phyloP scores from a whole-genome alignment of 306 rosid genomes.

The Vigna hirtella region DNA sequence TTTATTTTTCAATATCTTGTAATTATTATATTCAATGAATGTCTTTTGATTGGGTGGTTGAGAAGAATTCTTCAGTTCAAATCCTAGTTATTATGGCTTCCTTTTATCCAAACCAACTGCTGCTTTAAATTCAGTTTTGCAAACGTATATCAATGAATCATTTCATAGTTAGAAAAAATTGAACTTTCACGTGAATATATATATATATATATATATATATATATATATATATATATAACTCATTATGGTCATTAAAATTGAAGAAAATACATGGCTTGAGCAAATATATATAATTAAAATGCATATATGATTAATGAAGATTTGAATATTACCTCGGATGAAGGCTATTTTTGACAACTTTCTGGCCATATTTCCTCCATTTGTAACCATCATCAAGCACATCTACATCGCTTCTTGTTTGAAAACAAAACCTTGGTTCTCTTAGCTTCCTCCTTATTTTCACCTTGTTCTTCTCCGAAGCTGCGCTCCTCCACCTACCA shows the following conservation, averaged over 20 bases:
- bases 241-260: neutral
- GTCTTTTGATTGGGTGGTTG: conserved; percentile 2
- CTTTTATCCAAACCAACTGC: conserved; percentile 13
- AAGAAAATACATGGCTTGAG: neutral
- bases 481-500: conserved; percentile 81
- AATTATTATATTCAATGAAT: conserved; percentile 2
- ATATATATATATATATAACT: neutral
- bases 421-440: conserved; percentile 95
- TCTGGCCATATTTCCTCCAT: conserved; percentile 96
- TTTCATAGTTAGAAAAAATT: neutral
- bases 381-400: conserved; percentile 96
- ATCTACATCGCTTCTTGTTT: conserved; percentile 91
- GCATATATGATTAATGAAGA: no score
- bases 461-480: conserved; percentile 73
- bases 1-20: neutral
- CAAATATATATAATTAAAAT: neutral
- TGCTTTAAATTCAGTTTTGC: conserved; percentile 6
- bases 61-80: conserved; percentile 2
- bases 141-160: neutral
- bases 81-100: conserved; percentile 26
- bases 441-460: conserved; percentile 87
- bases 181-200: neutral
- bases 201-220: no score
- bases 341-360: conserved; percentile 93
- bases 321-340: conserved; percentile 73